Evolutionary conservation across 1,284 basidiomycete species (phyloP).

Genomic region (Schizophyllum commune): DNA sequence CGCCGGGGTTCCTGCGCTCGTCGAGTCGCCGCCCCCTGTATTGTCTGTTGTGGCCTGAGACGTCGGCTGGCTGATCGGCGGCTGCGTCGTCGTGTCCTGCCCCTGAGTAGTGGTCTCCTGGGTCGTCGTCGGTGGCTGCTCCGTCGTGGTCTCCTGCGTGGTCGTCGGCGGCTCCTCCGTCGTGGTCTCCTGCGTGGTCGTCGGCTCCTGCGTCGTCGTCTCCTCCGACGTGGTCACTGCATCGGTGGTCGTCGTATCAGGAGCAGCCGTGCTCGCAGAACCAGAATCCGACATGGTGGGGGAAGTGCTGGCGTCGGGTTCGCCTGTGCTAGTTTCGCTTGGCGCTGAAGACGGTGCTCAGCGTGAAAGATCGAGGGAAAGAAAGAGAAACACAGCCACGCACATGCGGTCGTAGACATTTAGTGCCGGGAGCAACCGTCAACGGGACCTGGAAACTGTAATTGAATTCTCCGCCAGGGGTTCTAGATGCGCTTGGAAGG

Average conservation of each 20-base stretch:
- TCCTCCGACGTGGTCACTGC: too few relatives aligned
- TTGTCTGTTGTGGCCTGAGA: neutral
- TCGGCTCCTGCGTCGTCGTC: neutral
- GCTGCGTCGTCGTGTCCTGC: too few relatives aligned
- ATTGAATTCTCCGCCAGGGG: neutral
- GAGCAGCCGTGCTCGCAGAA: neutral
- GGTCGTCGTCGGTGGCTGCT: neutral
- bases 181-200: neutral
- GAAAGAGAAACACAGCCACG: neutral
- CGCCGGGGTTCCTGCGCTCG: neutral
- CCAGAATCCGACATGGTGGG: neutral
- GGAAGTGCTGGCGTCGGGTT: neutral
- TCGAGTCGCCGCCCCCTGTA: too few relatives aligned
- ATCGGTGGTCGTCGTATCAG: neutral
- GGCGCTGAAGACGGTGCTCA: neutral
- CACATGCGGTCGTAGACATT: neutral
- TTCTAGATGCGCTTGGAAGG: too few relatives aligned
- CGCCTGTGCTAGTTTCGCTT: neutral
- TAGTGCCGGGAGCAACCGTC: neutral
- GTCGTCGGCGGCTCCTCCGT: too few relatives aligned
- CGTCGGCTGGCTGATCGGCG: neutral
- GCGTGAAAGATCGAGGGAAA: neutral
- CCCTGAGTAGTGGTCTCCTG: neutral
- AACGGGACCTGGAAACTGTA: neutral
- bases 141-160: too few relatives aligned